Conservation (phyloP, 139 green algal genomes). For the Ettlia oleoabundans region DNA sequence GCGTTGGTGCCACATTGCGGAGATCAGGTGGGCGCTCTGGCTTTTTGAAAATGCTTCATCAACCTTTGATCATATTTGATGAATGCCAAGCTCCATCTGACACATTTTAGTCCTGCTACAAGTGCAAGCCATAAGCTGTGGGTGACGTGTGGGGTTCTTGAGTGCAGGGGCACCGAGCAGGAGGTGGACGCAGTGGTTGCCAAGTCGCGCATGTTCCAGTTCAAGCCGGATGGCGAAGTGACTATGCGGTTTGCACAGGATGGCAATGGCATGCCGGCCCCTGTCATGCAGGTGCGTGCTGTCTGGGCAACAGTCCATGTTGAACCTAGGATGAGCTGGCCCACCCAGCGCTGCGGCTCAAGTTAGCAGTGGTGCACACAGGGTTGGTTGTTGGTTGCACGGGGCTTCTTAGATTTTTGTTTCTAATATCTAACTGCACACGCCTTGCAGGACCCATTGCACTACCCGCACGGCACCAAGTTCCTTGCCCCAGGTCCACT, state of each 20-base stretch:
- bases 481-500: conserved; percentile 84
- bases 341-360: too few species aligned
- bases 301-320: not conserved
- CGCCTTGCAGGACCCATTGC: conserved; percentile 82
- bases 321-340: too few species aligned
- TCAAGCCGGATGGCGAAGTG: conserved; percentile 92
- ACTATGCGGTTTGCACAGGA: conserved; percentile 78
- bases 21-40: conserved; percentile 56
- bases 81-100: too few species aligned
- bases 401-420: not conserved
- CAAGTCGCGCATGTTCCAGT: conserved; percentile 85
- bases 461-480: conserved; percentile 90
- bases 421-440: too few species aligned
- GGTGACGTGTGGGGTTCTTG: too few species aligned
- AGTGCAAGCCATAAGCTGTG: too few species aligned
- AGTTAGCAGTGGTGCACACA: too few species aligned
- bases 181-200: conserved; percentile 81
- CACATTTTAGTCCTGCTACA: too few species aligned
- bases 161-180: conserved; percentile 76
- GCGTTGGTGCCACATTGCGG: conserved; percentile 58
- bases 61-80: too few species aligned
- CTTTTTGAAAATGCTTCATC: too few species aligned
- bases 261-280: conserved; percentile 67
- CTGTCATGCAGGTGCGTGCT: conserved; percentile 62
- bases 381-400: not conserved